Base-by-base conservation (phyloP, 2,329 filamentous ascomycete species). In the Bipolaris zeicola region DNA sequence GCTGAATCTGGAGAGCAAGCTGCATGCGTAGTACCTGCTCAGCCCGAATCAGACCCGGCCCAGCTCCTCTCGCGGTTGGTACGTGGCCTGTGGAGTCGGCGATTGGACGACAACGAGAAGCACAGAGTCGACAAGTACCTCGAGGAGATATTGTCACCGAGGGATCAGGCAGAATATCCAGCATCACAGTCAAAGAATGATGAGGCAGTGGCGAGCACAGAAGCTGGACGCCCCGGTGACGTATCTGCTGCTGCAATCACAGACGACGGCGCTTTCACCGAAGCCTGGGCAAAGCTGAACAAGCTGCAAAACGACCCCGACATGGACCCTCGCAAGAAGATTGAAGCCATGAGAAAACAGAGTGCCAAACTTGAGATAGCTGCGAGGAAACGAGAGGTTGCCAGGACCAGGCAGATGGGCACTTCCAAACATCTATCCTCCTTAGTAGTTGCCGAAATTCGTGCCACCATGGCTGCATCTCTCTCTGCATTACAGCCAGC, bases 401-500 rank as follows among this genome's bases (percentile, higher is more conserved):
- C 63, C 10, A 66, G 60, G 39, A 56, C 50, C 22, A 55, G 61
- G 28, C 56, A 58, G 22, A 52, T 47, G 26, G 31, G 53, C 20
- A 54, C 51, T 44, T 60, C 64, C 4, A 55, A 46, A 50, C 63
- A 58, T 13, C 56, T 73, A 5, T 69, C 71, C 20, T 62, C 72
- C 3, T 54, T 74, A 24, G 57, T 74, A 2, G 56, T 67, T 4
- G 70, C 71, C n/a, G 82, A 84, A 65, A 77, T 87, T 38, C 72
- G 77, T 11, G 78, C 82, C 14, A 80, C 79, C 14, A 75, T 84
- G 43, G 80, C 78, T 57, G 81, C 83, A 36, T 82, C 82, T 18
- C 72, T 87, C 7, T 64, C 66, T 6, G 54, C 69, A 6, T 55
- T 71, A 28, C 62, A 66, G 41, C 66, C 72, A 4, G 57, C 77